A percentile compares a stretch with the other conserved stretches of the same genome.
Conservation (phyloP, 768 basidiomycete species). For the Lanmaoa rubissima region DNA sequence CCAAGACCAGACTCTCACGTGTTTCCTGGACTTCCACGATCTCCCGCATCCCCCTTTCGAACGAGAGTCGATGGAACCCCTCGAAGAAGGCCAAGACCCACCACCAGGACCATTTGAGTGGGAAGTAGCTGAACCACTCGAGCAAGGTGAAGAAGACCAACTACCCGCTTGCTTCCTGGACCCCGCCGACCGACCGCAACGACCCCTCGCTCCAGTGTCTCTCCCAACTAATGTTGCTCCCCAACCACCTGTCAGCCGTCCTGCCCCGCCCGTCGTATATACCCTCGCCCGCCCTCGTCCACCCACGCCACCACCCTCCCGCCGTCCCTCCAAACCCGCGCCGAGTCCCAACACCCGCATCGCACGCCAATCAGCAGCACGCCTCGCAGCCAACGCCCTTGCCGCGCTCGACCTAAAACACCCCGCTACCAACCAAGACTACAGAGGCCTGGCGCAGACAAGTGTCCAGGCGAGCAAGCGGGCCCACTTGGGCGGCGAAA, state of each 20-base stretch:
- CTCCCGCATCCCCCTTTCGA: background rate
- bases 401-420: background rate
- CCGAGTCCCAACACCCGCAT: background rate
- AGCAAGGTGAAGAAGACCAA: background rate
- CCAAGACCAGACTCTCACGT: background rate
- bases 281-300: background rate
- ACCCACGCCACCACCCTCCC: constrained; percentile 5
- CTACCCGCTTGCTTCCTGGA: no score
- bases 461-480: background rate
- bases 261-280: background rate
- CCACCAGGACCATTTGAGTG: background rate
- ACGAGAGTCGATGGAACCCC: background rate
- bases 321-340: background rate
- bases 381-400: background rate
- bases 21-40: background rate
- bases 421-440: background rate
- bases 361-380: no score
- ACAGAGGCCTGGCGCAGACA: background rate
- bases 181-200: background rate
- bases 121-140: background rate
- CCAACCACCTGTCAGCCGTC: background rate
- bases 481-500: background rate
- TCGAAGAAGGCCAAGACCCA: background rate
- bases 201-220: background rate
- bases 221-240: background rate